Evolutionary conservation across 2,329 filamentous ascomycete genomes (phyloP).

Genomic region (Allantophomopsis cytisporea): DNA sequence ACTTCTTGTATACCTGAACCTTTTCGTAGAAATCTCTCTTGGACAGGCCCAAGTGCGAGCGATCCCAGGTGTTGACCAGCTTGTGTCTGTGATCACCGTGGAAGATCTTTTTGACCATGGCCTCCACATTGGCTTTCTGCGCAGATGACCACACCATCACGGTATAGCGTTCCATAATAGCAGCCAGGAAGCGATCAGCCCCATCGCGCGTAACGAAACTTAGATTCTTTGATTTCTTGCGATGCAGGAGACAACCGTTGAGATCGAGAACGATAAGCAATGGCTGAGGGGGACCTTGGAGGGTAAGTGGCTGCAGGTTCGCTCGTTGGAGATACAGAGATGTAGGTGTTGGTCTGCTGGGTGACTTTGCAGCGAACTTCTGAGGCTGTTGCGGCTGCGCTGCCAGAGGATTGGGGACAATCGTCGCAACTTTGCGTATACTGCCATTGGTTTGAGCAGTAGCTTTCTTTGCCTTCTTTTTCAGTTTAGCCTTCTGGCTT

Average conservation of each 20-base stretch:
- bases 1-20: conserved; percentile 81
- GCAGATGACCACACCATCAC: conserved; percentile 92
- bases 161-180: conserved; percentile 60
- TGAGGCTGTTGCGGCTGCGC: too few relatives aligned
- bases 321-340: conserved; percentile 45
- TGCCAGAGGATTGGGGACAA: too few relatives aligned
- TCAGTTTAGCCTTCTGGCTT: too few relatives aligned
- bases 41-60: conserved; percentile 62
- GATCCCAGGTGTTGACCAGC: conserved; percentile 63
- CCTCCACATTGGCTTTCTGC: conserved; percentile 53
- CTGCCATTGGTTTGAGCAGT: neutral
- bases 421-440: too few relatives aligned
- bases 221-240: conserved; percentile 34
- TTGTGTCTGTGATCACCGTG: conserved; percentile 31
- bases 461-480: conserved; percentile 1
- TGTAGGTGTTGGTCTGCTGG: conserved; percentile 40
- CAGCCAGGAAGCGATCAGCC: conserved; percentile 54
- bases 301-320: conserved; percentile 22
- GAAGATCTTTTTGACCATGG: conserved; percentile 55
- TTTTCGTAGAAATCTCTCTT: conserved; percentile 49
- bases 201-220: conserved; percentile 54
- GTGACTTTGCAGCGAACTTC: too few relatives aligned
- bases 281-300: conserved; percentile 33
- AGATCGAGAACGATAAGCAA: conserved; percentile 82
- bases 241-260: conserved; percentile 78